Evolutionary conservation across 2,329 filamentous ascomycete species (phyloP), one percentile per base, ranked within the genome.

Genomic region (Sordariomycetes sp.): DNA sequence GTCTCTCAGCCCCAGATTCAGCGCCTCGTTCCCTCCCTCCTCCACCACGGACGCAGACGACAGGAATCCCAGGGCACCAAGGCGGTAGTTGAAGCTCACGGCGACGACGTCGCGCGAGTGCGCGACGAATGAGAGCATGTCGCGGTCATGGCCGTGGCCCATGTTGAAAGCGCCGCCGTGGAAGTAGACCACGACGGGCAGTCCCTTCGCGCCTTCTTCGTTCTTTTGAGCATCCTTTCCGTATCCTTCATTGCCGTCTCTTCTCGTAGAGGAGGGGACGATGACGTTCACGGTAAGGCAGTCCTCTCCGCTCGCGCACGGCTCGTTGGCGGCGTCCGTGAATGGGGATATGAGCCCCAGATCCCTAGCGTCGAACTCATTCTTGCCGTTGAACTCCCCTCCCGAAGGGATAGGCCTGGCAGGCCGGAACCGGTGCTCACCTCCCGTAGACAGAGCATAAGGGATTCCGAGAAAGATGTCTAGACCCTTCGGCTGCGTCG

Each of bases 31-130:
- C 75, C 75, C 25, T 74, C 70, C 48, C 36, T 76, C 75, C 15
- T 74, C 71, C 34, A 79, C 74, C 10, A 35, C 53, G 57, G 79
- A 62, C 10, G 67, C 67, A n/a, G 76, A 82, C 10, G 80, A 77
- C 32, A 89, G 68, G 68, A 92, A 90, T 0, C 88, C 88, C 64
- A 89, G 73, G 5, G 81, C 78, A 2, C 82, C 82, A 54, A 88
- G 75, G 10, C 86, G 76, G 67, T 87, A 82, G 67, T 79, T 81
- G 65, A 85, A 78, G 65, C 74, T 79, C 55, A 85, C 74, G 36
- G 73, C 79, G 50, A 87, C 71, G 55, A 87, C 69, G 10, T 77
- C 76, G 53, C 70, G 68, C 2, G 76, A 69, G 71, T 78, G 85
- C 5, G 77, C 74, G 15, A 85, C 77, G 68, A 87, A 81, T 39